These are phyloP conservation scores for Avicennia marina DNA, from an alignment of 257 asterid species.

Conservation along the genomic window DNA sequence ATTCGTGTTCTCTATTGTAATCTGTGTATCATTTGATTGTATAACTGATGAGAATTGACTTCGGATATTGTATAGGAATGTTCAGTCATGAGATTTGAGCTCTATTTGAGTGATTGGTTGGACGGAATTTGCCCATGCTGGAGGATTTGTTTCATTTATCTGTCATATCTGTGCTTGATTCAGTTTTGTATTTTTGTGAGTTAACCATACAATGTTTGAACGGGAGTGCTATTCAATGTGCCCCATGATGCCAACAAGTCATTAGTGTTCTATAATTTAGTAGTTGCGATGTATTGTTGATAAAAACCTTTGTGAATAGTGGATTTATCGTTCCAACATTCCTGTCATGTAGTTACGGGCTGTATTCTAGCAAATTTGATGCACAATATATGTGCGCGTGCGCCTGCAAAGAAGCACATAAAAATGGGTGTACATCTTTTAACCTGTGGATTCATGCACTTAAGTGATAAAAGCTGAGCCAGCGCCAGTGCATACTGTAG, in stretches of 20 bases:
- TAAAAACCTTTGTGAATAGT: neutral
- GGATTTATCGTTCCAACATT: too few relatives aligned
- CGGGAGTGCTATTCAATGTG: neutral
- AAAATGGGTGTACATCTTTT: too few relatives aligned
- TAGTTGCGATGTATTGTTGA: neutral
- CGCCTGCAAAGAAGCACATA: too few relatives aligned
- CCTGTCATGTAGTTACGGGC: too few relatives aligned
- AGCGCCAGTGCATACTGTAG: too few relatives aligned
- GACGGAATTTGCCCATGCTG: too few relatives aligned
- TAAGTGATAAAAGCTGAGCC: too few relatives aligned
- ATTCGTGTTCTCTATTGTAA: neutral
- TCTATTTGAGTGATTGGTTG: conserved; percentile 6
- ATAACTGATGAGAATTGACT: neutral
- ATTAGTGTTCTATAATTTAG: neutral
- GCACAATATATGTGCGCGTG: too few relatives aligned
- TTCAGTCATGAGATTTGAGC: conserved; percentile 5
- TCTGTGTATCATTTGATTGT: neutral
- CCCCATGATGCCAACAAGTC: neutral
- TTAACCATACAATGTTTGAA: neutral
- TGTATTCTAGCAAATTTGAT: too few relatives aligned
- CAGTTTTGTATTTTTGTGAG: neutral
- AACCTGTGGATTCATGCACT: too few relatives aligned
- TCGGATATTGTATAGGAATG: neutral
- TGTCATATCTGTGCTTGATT: neutral
- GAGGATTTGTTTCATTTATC: neutral